phyloP scores from a whole-genome alignment of 805 yeast species.

The Kregervanrija pseudodelftensis region DNA sequence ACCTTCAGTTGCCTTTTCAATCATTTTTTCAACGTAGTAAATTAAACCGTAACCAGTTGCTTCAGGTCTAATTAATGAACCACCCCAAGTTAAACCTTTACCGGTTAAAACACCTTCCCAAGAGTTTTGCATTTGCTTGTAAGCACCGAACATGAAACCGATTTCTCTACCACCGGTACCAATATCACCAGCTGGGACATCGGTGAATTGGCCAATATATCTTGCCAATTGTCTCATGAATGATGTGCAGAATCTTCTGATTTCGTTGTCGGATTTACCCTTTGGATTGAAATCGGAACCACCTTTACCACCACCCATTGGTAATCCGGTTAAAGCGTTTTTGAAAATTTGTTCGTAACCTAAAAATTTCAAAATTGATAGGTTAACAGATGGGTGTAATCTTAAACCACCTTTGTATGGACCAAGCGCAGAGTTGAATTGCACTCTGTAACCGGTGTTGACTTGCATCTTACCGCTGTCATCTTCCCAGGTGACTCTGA shows the following conservation, averaged over 20 bases:
- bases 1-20: slow-evolving; percentile 85
- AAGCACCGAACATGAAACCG: slow-evolving; percentile 95
- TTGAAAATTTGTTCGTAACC: slow-evolving; percentile 99
- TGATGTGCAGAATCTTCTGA: slow-evolving; percentile 92
- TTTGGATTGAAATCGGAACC: slow-evolving; percentile 98
- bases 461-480: slow-evolving; percentile 88
- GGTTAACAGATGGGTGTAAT: slow-evolving; percentile 95
- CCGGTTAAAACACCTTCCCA: slow-evolving; percentile 98
- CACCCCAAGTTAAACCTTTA: slow-evolving; percentile 98
- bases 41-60: slow-evolving; percentile 98
- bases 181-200: slow-evolving; percentile 99
- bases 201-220: slow-evolving; percentile 95
- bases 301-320: slow-evolving; percentile 99
- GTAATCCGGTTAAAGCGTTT: slow-evolving; percentile 93
- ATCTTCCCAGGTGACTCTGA: slow-evolving; percentile 97
- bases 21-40: slow-evolving; percentile 96
- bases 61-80: slow-evolving; percentile 97
- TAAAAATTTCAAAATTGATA: slow-evolving; percentile 89
- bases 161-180: slow-evolving; percentile 97
- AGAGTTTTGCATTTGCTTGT: slow-evolving; percentile 82
- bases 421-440: slow-evolving; percentile 96
- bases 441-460: slow-evolving; percentile 97
- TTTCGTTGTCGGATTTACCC: slow-evolving; percentile 87
- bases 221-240: slow-evolving; percentile 94
- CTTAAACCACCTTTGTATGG: slow-evolving; percentile 99